Conservation (phyloP, 805 yeast species). For the Pichia kluyveri region DNA sequence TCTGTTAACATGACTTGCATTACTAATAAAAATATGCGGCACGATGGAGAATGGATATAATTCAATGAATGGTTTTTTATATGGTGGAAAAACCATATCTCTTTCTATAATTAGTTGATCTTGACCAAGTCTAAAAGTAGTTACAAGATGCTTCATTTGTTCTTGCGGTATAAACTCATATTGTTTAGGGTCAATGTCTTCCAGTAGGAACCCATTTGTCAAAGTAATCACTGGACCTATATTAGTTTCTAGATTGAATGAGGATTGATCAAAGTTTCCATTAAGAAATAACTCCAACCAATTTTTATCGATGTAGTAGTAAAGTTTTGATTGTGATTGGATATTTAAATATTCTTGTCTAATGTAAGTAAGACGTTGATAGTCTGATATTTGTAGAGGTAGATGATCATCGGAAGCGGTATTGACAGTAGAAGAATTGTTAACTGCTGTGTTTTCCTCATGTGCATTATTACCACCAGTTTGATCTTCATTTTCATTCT, state of each 20-base stretch:
- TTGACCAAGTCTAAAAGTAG: background rate
- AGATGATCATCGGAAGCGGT: background rate
- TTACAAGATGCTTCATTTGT: background rate
- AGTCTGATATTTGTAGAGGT: background rate
- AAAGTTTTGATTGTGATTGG: background rate
- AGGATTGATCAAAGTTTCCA: background rate
- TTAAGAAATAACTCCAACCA: background rate
- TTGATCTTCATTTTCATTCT: background rate
- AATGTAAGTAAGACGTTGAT: background rate
- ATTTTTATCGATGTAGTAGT: background rate
- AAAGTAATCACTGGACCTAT: background rate
- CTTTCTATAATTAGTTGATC: background rate
- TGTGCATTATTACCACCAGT: too few relatives aligned
- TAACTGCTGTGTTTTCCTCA: too few relatives aligned
- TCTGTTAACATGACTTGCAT: slow-evolving; percentile 17
- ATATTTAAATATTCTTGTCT: background rate
- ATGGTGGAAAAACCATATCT: background rate
- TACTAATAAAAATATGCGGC: slow-evolving; percentile 20
- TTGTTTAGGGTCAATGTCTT: background rate
- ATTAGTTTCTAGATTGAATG: background rate
- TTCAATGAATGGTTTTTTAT: slow-evolving; percentile 12
- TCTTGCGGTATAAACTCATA: background rate
- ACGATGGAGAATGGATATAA: slow-evolving; percentile 17
- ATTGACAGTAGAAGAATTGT: too few relatives aligned
- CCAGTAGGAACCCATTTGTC: background rate